These are phyloP conservation scores for Hymenoscyphus albidus DNA, from an alignment of 2,329 filamentous ascomycete genomes.

Conservation along the genomic window DNA sequence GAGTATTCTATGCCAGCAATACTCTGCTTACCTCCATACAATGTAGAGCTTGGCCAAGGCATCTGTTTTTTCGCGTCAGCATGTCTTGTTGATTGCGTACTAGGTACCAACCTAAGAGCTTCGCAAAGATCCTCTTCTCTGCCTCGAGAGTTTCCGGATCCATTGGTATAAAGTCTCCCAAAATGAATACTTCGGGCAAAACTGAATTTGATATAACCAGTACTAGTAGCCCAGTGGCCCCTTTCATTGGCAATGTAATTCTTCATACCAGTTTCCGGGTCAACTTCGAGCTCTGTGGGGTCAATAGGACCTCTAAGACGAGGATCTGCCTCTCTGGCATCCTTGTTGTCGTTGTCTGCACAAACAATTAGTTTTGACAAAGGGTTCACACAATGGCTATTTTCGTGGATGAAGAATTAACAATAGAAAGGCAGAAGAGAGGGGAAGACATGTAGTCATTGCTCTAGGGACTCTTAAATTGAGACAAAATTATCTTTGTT, in stretches of 20 bases:
- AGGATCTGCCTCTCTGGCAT: conserved; percentile 77
- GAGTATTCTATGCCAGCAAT: background rate
- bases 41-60: conserved; percentile 54
- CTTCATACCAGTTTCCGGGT: conserved; percentile 86
- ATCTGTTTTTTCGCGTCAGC: conserved; percentile 27
- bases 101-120: conserved; percentile 51
- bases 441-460: too few species aligned
- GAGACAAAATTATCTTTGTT: too few species aligned
- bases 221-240: conserved; percentile 84
- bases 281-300: conserved; percentile 67
- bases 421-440: too few species aligned
- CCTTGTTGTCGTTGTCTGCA: conserved; percentile 69
- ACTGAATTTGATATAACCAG: conserved; percentile 77
- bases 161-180: conserved; percentile 69
- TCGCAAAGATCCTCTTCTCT: conserved; percentile 77
- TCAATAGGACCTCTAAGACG: conserved; percentile 78
- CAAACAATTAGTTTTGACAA: background rate
- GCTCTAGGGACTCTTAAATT: too few species aligned
- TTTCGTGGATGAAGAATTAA: too few species aligned
- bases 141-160: conserved; percentile 53
- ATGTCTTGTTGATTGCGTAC: background rate
- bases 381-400: too few species aligned
- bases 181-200: conserved; percentile 72
- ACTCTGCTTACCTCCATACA: conserved; percentile 41
- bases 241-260: conserved; percentile 95